Percentiles rank a stretch among this genome's conserved stretches.
These are phyloP conservation scores for Sporisorium scitamineum DNA, from an alignment of 1,284 basidiomycete species.

Conservation along the genomic window DNA sequence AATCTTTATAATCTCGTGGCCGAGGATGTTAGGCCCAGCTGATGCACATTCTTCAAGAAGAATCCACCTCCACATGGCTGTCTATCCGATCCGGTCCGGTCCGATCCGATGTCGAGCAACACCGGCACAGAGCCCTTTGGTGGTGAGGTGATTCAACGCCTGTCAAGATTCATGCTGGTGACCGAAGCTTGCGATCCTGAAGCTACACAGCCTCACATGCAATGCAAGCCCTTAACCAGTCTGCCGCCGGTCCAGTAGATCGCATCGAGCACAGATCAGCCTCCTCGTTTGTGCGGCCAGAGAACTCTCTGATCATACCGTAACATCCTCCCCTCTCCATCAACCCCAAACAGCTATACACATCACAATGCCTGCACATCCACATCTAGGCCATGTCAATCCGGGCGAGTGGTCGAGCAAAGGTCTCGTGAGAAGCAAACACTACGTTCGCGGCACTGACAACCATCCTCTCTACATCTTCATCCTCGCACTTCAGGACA, in stretches of 20 bases:
- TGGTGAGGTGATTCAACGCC: neutral
- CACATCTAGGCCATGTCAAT: conserved; percentile 53
- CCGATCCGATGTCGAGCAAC: too few relatives aligned
- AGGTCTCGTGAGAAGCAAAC: too few relatives aligned
- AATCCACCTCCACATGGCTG: neutral
- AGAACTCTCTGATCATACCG: neutral
- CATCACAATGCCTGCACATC: conserved; percentile 47
- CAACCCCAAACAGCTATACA: neutral
- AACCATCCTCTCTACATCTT: too few relatives aligned
- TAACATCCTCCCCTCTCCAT: neutral
- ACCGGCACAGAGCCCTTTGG: too few relatives aligned
- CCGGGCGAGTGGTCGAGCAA: conserved; percentile 27
- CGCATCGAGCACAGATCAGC: neutral
- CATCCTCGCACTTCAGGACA: conserved; percentile 11
- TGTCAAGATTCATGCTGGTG: neutral
- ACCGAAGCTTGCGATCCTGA: neutral
- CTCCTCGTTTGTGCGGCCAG: neutral
- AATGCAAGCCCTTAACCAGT: neutral
- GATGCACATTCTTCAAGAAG: neutral
- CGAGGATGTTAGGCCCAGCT: neutral
- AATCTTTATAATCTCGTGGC: neutral
- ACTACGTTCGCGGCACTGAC: neutral
- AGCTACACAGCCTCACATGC: neutral
- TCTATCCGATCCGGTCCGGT: too few relatives aligned
- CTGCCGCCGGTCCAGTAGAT: neutral